Base-by-base conservation (phyloP, 495 filamentous ascomycete genomes). In the Podospora appendiculata region DNA sequence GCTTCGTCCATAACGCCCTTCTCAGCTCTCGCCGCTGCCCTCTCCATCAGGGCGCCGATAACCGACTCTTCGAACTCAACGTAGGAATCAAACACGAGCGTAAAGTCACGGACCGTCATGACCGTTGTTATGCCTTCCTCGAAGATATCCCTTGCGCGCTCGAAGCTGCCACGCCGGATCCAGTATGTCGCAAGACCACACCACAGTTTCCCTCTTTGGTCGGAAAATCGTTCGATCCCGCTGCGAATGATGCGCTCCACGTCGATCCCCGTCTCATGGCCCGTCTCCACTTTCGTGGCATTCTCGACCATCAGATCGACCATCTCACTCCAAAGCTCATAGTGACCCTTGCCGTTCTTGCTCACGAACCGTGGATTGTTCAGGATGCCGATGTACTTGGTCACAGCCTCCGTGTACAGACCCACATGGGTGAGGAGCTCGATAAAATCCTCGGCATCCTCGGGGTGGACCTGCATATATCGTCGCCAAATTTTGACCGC, bases 61-160 rank as follows among this genome's bases (percentile, higher is more conserved):
- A 97, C 87, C 0, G 90, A 91, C 70, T 99, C 94, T 65, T 99
- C 94, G 43, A 96, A 96, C 67, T 99, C 94, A 40, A 85, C 82
- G 62, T 99, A 99, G 0, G 90, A 86, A 65, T 99, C 94, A 58
- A 99, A 99, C 18, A 97, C 83, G 42, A 96, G 79, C 0, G 92
- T 94, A 60, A 99, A 99, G 70, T 99, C 94, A 47, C 94, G 82
- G n/a, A 97, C 90, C 4, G 94, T 99, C 92, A 96, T 96, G 51
- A 96, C 94, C 1, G 93, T 97, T 32, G 88, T 95, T 56, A 97
- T 89, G 43, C 90, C 94, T 70, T 97, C 91, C 70, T 99, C 94
- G 58, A 95, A 96, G 17, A 95, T 78, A 69, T 99, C 93, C 57
- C 93, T 74, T 0, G 93, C 90, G 17, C 73, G 67, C 66, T 99